A percentile compares a stretch with the other conserved stretches of the same genome.
Evolutionary conservation across 805 yeast genomes (phyloP).

Genomic region (Saturnispora halmiae): DNA sequence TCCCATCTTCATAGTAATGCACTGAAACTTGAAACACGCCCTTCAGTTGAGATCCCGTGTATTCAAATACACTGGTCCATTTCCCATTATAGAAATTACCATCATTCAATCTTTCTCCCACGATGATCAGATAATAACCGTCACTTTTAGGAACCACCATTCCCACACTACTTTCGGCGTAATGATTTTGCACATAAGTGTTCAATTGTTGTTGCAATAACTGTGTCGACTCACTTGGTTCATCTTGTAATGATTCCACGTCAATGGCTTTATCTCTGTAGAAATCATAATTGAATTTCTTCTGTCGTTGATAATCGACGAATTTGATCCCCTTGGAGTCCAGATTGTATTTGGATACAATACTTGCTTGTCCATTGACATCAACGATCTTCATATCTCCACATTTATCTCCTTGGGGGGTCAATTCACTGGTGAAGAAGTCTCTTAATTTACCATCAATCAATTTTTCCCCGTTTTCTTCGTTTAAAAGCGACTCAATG

Average conservation of each 20-base stretch:
- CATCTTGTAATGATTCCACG: conserved; percentile 25
- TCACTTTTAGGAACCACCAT: conserved; percentile 37
- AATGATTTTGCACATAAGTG: conserved; percentile 55
- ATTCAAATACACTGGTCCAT: conserved; percentile 65
- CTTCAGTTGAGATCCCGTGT: conserved; percentile 27
- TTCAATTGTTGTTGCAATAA: conserved; percentile 27
- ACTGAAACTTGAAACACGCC: conserved; percentile 64
- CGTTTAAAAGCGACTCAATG: conserved; percentile 22
- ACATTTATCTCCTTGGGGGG: conserved; percentile 7
- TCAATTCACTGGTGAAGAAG: conserved; percentile 15
- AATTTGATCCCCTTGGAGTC: conserved; percentile 39
- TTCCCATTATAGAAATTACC: conserved; percentile 82
- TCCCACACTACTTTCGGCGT: conserved; percentile 46
- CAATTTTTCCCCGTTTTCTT: conserved; percentile 21
- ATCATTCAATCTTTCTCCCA: conserved; percentile 65
- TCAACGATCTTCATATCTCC: conserved; percentile 28
- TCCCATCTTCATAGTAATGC: conserved; percentile 95
- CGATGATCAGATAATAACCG: conserved; percentile 38
- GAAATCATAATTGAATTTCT: conserved; percentile 53
- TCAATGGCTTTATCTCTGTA: conserved; percentile 40
- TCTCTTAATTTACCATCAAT: conserved; percentile 22
- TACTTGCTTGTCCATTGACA: conserved; percentile 22
- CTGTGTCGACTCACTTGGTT: conserved; percentile 21
- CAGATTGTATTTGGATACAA: conserved; percentile 41
- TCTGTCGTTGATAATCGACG: conserved; percentile 41